Evolutionary conservation across 2,329 filamentous ascomycete species (phyloP).

Genomic region (Trichoderma koningii): DNA sequence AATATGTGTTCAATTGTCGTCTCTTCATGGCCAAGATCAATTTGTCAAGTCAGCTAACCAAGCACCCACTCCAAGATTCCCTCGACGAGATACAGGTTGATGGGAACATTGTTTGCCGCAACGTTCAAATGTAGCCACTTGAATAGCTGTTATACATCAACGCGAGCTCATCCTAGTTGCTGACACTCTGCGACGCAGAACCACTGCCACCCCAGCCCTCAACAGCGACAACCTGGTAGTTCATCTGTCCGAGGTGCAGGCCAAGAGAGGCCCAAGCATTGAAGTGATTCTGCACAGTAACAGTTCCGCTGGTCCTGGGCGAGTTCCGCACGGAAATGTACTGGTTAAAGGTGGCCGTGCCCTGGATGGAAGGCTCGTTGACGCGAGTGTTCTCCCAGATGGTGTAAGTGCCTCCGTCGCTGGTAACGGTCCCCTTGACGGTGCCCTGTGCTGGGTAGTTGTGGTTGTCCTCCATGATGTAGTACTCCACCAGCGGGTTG

Average conservation of each 20-base stretch:
- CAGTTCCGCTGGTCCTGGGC: constrained; percentile 38
- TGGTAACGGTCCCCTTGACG: constrained; percentile 40
- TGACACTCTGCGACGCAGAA: constrained; percentile 50
- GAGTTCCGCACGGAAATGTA: constrained; percentile 37
- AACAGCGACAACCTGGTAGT: constrained; percentile 59
- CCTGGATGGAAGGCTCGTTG: constrained; percentile 52
- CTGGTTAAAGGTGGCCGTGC: constrained; percentile 54
- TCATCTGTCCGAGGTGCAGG: constrained; percentile 49
- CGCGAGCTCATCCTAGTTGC: constrained; percentile 37
- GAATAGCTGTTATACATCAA: too few species aligned
- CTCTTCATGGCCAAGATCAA: too few species aligned
- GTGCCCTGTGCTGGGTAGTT: constrained; percentile 42
- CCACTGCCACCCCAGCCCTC: constrained; percentile 57
- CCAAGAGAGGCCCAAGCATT: constrained; percentile 49
- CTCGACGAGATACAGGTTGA: too few species aligned
- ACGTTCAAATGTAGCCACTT: too few species aligned
- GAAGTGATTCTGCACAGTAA: constrained; percentile 53
- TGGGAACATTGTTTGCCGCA: too few species aligned
- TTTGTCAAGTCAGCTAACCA: too few species aligned
- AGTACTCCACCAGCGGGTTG: constrained; percentile 43
- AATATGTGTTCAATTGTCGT: too few species aligned
- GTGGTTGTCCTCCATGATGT: constrained; percentile 44
- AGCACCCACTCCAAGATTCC: too few species aligned
- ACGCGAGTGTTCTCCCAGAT: constrained; percentile 41
- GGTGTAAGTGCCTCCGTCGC: constrained; percentile 44